These are phyloP conservation scores for Psidium friedrichsthalianum DNA, from an alignment of 345 rosid species.

Conservation along the genomic window DNA sequence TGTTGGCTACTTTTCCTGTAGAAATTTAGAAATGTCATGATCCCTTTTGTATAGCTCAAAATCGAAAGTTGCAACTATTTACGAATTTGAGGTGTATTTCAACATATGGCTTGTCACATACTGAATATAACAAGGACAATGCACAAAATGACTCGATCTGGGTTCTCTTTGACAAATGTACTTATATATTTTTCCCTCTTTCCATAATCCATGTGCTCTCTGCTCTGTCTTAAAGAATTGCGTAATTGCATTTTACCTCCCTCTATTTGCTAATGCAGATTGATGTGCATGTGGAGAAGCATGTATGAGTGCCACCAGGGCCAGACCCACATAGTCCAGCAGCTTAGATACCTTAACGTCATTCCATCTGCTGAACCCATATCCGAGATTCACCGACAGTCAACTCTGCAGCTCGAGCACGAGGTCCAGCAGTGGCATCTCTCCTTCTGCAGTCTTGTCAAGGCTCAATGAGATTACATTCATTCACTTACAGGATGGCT, in stretches of 20 bases:
- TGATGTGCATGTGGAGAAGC: conserved; percentile 99
- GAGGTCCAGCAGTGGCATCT: conserved; percentile 90
- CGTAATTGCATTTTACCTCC: background rate
- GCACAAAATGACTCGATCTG: background rate
- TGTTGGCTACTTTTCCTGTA: background rate
- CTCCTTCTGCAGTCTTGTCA: conserved; percentile 71
- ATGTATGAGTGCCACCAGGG: conserved; percentile 98
- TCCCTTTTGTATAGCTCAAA: background rate
- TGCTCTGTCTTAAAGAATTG: background rate
- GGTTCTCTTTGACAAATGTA: background rate
- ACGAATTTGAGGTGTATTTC: background rate
- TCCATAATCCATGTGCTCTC: background rate
- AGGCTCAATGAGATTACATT: conserved; percentile 76
- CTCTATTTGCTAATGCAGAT: conserved; percentile 15
- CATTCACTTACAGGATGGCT: conserved; percentile 92
- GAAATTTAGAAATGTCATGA: background rate
- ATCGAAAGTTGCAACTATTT: background rate
- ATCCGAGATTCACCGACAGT: conserved; percentile 84
- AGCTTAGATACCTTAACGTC: conserved; percentile 79
- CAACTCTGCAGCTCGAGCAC: conserved; percentile 85
- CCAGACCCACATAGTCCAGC: conserved; percentile 92
- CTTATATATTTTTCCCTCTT: background rate
- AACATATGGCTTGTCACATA: background rate
- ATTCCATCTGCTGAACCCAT: conserved; percentile 83
- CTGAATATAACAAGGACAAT: background rate